These are phyloP conservation scores for Aureobasidium sp. DNA, from an alignment of 2,329 filamentous ascomycete genomes.

Conservation along the genomic window DNA sequence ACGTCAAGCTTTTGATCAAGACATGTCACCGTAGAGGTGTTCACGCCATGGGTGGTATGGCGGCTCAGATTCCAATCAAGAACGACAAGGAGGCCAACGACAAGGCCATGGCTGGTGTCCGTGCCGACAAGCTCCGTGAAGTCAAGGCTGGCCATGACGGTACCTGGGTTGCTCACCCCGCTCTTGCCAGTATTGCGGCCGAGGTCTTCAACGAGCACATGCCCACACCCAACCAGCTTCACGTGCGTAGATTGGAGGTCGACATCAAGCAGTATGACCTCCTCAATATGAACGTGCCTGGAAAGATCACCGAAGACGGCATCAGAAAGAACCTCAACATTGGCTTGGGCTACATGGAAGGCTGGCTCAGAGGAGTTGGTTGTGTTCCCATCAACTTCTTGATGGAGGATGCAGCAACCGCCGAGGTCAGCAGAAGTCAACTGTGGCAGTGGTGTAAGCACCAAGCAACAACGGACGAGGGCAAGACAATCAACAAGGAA, in stretches of 20 bases:
- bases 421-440: conserved; percentile 89
- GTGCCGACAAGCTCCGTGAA: conserved; percentile 93
- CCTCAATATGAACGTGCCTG: conserved; percentile 96
- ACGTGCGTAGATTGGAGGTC: conserved; percentile 83
- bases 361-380: conserved; percentile 88
- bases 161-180: conserved; percentile 96
- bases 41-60: conserved; percentile 99
- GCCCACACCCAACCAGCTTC: conserved; percentile 96
- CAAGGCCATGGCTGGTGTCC: conserved; percentile 85
- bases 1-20: conserved; percentile 95
- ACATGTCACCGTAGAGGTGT: conserved; percentile 94
- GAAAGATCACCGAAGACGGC: conserved; percentile 83
- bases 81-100: conserved; percentile 87
- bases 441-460: conserved; percentile 92
- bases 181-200: conserved; percentile 76
- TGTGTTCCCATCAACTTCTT: conserved; percentile 97
- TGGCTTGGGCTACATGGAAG: conserved; percentile 96
- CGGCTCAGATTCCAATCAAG: conserved; percentile 98
- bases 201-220: conserved; percentile 98
- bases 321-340: conserved; percentile 98
- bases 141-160: conserved; percentile 92
- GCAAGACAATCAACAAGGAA: conserved; percentile 86
- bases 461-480: conserved; percentile 69
- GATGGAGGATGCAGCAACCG: conserved; percentile 97
- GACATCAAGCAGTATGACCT: conserved; percentile 80